A percentile compares a stretch with the other conserved stretches of the same genome.
Evolutionary conservation across 768 basidiomycete species (phyloP).

Genomic region (Mycena haematopus): DNA sequence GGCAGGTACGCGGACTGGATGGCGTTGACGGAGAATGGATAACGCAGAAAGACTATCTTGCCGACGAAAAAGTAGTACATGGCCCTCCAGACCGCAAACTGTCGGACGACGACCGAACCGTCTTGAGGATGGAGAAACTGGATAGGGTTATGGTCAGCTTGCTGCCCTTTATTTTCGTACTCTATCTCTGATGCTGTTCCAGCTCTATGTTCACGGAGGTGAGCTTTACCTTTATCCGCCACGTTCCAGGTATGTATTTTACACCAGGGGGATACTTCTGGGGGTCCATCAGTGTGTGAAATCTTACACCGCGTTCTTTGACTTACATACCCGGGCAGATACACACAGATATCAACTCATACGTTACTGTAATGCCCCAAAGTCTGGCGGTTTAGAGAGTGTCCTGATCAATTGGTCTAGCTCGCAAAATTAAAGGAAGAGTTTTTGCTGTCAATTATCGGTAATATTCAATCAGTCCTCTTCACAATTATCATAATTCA

Average conservation of each 20-base stretch:
- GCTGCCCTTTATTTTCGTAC: background rate
- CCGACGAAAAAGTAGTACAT: conserved; percentile 34
- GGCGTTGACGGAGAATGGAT: conserved; percentile 74
- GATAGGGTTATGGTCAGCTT: conserved; percentile 59
- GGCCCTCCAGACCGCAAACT: conserved; percentile 35
- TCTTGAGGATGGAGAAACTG: conserved; percentile 59
- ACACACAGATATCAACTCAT: conserved; percentile 68
- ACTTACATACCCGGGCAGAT: conserved; percentile 39
- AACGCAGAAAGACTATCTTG: conserved; percentile 55
- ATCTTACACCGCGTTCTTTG: conserved; percentile 5
- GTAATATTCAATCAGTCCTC: conserved; percentile 25
- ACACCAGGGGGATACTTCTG: conserved; percentile 65
- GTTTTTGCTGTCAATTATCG: conserved; percentile 69
- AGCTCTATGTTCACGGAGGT: conserved; percentile 76
- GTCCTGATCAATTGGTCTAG: conserved; percentile 41
- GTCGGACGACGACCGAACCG: conserved; percentile 44
- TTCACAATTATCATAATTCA: background rate
- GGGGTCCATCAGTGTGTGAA: conserved; percentile 62
- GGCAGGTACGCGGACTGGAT: conserved; percentile 78
- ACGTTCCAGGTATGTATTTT: background rate
- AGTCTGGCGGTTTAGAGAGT: background rate
- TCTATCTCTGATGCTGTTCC: conserved; percentile 19
- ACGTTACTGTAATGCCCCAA: conserved; percentile 49
- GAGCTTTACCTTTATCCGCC: conserved; percentile 2
- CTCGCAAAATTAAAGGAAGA: conserved; percentile 73